phyloP scores from a whole-genome alignment of 2,329 filamentous ascomycete genomes.

The Aspergillus sp. region DNA sequence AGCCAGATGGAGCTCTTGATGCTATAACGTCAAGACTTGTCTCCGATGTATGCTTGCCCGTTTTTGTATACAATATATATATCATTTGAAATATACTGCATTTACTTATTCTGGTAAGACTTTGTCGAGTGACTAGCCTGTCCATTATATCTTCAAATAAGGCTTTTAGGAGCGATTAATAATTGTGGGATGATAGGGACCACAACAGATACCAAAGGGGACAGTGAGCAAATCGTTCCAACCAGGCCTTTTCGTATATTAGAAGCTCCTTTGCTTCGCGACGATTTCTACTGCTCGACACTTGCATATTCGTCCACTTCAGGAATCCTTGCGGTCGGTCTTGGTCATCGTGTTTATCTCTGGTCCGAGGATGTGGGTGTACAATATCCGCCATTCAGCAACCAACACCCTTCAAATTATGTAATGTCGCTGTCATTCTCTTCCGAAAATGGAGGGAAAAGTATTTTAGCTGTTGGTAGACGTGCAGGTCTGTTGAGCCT shows the following conservation, averaged over 20 bases:
- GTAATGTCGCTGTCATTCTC: slow-evolving; percentile 90
- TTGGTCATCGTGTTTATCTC: slow-evolving; percentile 74
- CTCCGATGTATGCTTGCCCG: background rate
- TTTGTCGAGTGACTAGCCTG: background rate
- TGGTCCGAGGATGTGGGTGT: slow-evolving; percentile 79
- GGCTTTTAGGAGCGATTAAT: slow-evolving; percentile 2
- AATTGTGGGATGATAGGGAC: slow-evolving; percentile 19
- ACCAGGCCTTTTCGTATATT: slow-evolving; percentile 78
- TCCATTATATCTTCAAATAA: background rate
- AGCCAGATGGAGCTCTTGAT: too few species aligned
- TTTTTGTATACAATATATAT: background rate
- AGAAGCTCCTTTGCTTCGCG: slow-evolving; percentile 80
- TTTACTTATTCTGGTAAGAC: slow-evolving; percentile 3
- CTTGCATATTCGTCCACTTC: slow-evolving; percentile 76
- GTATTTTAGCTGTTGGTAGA: slow-evolving; percentile 79
- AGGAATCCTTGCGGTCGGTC: slow-evolving; percentile 75
- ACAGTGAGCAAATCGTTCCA: slow-evolving; percentile 51
- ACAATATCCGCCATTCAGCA: slow-evolving; percentile 54
- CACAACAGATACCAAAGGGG: slow-evolving; percentile 8
- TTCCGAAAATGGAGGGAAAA: slow-evolving; percentile 66
- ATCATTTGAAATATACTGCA: background rate
- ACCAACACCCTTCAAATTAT: slow-evolving; percentile 44
- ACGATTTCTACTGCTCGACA: slow-evolving; percentile 93
- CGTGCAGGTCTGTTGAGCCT: slow-evolving; percentile 72
- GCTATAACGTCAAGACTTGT: too few species aligned